Evolutionary conservation across 768 basidiomycete genomes (phyloP).

Genomic region (Serendipita indica): DNA sequence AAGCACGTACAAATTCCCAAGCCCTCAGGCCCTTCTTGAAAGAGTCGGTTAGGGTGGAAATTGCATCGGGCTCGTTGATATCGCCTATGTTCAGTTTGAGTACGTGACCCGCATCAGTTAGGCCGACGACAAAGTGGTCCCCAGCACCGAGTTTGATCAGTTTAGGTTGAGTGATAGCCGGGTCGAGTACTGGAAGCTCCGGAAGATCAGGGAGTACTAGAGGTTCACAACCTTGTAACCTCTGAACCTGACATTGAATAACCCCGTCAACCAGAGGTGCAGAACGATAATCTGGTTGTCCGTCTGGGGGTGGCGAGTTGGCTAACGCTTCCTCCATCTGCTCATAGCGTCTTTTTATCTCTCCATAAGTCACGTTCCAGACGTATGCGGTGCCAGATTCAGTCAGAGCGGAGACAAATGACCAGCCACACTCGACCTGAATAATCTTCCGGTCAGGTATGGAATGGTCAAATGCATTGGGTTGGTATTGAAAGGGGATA

Average conservation of each 20-base stretch:
- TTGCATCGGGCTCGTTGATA: constrained; percentile 24
- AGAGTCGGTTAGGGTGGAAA: constrained; percentile 14
- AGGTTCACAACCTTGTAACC: constrained; percentile 35
- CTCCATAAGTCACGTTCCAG: constrained; percentile 52
- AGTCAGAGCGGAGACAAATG: constrained; percentile 59
- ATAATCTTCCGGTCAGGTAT: constrained; percentile 34
- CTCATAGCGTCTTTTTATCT: constrained; percentile 26
- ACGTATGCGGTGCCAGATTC: constrained; percentile 55
- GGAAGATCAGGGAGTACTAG: constrained; percentile 45
- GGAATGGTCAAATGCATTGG: constrained; percentile 26
- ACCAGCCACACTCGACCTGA: constrained; percentile 67
- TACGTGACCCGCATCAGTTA: constrained; percentile 71
- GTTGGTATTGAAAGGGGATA: constrained; percentile 47
- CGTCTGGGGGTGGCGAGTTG: constrained; percentile 20
- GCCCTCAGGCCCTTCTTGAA: constrained; percentile 21
- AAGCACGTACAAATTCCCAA: constrained; percentile 57
- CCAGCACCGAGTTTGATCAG: constrained; percentile 74
- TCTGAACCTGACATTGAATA: constrained; percentile 52
- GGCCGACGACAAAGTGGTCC: constrained; percentile 53
- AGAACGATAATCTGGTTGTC: too few relatives aligned
- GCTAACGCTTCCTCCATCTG: constrained; percentile 33
- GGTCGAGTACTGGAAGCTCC: constrained; percentile 24
- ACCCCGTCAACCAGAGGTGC: constrained; percentile 24
- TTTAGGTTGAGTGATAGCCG: constrained; percentile 22
- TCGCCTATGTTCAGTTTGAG: constrained; percentile 36